Percentiles rank a stretch among this genome's conserved stretches.
phyloP scores from a whole-genome alignment of 495 filamentous ascomycete species.

The Aspergillus saccharolyticus region DNA sequence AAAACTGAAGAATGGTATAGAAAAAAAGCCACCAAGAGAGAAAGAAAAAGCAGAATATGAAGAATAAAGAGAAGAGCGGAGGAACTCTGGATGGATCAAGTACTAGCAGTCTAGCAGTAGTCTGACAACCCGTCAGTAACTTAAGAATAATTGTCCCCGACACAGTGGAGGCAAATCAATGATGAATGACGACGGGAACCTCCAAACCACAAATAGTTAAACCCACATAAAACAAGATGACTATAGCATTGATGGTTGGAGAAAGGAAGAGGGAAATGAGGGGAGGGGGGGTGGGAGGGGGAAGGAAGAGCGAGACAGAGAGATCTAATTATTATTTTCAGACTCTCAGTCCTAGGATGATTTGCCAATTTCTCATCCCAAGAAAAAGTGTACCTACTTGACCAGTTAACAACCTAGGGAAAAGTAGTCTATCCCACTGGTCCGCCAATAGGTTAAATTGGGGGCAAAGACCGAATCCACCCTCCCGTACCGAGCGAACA shows the following conservation, averaged over 20 bases:
- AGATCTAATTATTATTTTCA: background rate
- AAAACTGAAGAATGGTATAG: conserved; percentile 5
- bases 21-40: background rate
- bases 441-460: background rate
- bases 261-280: background rate
- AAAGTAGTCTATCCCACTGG: background rate
- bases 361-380: background rate
- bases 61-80: background rate
- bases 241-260: background rate
- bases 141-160: background rate
- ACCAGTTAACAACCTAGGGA: background rate
- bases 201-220: background rate
- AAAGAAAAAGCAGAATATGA: background rate
- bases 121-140: background rate
- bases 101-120: background rate
- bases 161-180: background rate
- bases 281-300: no score
- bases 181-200: background rate
- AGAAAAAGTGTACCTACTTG: background rate
- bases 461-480: background rate
- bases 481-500: background rate
- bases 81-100: background rate
- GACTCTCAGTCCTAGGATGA: background rate
- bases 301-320: background rate
- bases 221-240: background rate